phyloP scores from a whole-genome alignment of 1,284 basidiomycete species.

The Rhodotorula sp. region DNA sequence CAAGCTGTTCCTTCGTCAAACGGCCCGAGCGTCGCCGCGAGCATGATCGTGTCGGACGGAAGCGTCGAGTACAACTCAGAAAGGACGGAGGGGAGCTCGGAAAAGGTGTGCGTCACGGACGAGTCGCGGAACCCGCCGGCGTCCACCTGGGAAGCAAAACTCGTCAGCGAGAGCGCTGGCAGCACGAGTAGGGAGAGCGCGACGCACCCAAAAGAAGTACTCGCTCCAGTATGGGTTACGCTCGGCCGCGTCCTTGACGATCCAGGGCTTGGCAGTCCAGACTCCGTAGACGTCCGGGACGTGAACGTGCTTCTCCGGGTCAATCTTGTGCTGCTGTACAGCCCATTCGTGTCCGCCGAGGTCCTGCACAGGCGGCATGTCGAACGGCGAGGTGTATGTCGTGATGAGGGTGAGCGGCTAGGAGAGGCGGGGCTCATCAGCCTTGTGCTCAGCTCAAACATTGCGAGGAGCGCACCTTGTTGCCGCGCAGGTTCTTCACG shows the following conservation, averaged over 20 bases:
- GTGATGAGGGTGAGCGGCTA: constrained; percentile 41
- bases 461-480: constrained; percentile 29
- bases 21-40: constrained; percentile 32
- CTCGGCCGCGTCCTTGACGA: constrained; percentile 37
- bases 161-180: neutral
- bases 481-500: constrained; percentile 32
- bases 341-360: constrained; percentile 43
- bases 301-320: constrained; percentile 42
- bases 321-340: constrained; percentile 34
- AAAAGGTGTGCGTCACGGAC: constrained; percentile 33
- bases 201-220: constrained; percentile 44
- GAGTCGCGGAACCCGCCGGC: constrained; percentile 43
- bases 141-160: constrained; percentile 26
- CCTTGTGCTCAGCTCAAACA: too few species aligned
- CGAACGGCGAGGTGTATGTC: constrained; percentile 37
- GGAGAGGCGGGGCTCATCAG: too few species aligned
- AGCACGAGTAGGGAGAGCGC: neutral
- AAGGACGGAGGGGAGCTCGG: constrained; percentile 27
- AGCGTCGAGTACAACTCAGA: constrained; percentile 31
- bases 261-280: constrained; percentile 47
- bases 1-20: constrained; percentile 33
- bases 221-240: constrained; percentile 38
- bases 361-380: constrained; percentile 42
- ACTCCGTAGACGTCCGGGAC: constrained; percentile 44
- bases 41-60: constrained; percentile 41